Conservation (phyloP, 2,329 filamentous ascomycete genomes). For the Xylariaceae sp. region DNA sequence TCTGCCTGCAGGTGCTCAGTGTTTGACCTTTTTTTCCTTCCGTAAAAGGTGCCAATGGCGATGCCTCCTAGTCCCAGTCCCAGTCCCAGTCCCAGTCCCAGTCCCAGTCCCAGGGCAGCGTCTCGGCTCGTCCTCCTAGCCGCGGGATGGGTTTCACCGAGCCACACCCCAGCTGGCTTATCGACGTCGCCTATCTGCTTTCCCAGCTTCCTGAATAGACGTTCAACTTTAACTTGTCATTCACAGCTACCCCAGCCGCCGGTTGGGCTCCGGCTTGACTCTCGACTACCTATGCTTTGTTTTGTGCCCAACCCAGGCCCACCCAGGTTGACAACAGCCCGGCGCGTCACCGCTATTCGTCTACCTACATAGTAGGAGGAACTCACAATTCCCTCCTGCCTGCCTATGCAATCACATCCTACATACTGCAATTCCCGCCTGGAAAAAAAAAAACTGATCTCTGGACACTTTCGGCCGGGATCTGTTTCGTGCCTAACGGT, state of each 20-base stretch:
- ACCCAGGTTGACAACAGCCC: conserved; percentile 22
- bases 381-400: conserved; percentile 7
- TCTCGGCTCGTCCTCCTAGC: conserved; percentile 3
- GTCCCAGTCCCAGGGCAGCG: too few relatives aligned
- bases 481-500: conserved; percentile 19
- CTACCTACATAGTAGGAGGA: conserved; percentile 17
- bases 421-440: background rate
- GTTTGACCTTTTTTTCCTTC: background rate
- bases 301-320: conserved; percentile 30
- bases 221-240: conserved; percentile 1
- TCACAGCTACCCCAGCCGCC: conserved; percentile 15
- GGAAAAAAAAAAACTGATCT: background rate
- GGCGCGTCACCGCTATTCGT: conserved; percentile 28
- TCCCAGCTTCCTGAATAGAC: background rate
- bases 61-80: conserved; percentile 3
- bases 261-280: conserved; percentile 25
- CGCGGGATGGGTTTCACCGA: conserved; percentile 3
- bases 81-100: too few relatives aligned
- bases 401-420: too few relatives aligned
- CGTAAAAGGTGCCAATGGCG: conserved; percentile 2
- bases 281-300: conserved; percentile 5
- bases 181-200: background rate
- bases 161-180: background rate
- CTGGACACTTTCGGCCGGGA: conserved; percentile 14
- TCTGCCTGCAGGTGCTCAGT: conserved; percentile 3